Base-by-base conservation (phyloP, 2,329 filamentous ascomycete genomes). In the Aaosphaeria arxii region DNA sequence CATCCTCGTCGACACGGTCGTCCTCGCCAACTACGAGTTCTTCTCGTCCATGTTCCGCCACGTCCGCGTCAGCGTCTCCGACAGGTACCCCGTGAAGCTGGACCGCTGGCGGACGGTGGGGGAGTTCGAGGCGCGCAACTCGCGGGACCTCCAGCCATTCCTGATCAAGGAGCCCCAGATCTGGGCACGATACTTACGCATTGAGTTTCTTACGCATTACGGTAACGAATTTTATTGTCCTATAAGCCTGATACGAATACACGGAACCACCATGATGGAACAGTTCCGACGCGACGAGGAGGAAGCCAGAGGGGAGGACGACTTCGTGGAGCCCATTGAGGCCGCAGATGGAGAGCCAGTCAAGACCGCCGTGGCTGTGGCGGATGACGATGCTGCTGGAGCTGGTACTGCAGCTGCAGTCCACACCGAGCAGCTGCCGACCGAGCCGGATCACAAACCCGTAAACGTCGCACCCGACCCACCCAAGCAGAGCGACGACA, bases 21-120 rank as follows among this genome's bases (percentile, higher is more conserved):
- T 97, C n/a, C 79, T 99, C 46, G 94, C 92, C 52, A 99, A 99
- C 68, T 99, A 95, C 61, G 94, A 99, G 70, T 99, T 99, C 76
- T 99, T 99, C 76, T 96, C 91, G 47, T 96, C 91, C 66, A 96
- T 95, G 81, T 88, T 97, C 59, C 87, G 91, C 45, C 88, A 86
- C 42, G 96, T 99, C 69, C 82, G 88, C 44, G 84, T 97, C 57
- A 95, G 89, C 66, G 92, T 96, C 42, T 95, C 91, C 49, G 94
- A 97, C 72, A 85, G 90, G 48, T 97, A 96, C 70, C 94, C 94
- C 1, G 88, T 94, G 46, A 97, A 96, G 70, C 71, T 83, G 47
- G 91, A 96, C 43, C 89, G 94, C 58, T 99, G 94, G 94, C 90
- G 87, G 56, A 85, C 90, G 40, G 70, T 97, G 41, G 94, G 91